A percentile compares a stretch with the other conserved stretches of the same genome.
phyloP scores from a whole-genome alignment of 108 stramenopile species.

The Nitzschia sp. region DNA sequence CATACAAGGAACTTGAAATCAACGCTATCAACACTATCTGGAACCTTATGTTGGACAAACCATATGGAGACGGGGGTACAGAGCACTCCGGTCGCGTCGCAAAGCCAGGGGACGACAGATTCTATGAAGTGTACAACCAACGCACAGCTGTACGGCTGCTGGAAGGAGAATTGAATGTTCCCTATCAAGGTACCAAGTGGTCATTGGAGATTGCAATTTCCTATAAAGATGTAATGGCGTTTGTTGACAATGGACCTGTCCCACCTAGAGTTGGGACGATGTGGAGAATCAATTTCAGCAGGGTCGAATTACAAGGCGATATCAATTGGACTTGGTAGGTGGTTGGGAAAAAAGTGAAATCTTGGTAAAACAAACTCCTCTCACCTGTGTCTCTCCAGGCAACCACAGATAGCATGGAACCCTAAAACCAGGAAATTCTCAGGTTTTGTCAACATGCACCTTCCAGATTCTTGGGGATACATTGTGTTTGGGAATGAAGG shows the following conservation, averaged over 20 bases:
- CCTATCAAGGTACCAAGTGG: conserved; percentile 35
- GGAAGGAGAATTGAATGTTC: conserved; percentile 46
- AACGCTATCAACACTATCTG: conserved; percentile 85
- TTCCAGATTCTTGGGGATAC: conserved; percentile 72
- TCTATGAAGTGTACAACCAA: conserved; percentile 58
- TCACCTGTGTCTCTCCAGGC: conserved; percentile 20
- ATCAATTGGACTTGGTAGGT: conserved; percentile 68
- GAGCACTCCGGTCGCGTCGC: conserved; percentile 78
- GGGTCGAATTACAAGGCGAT: conserved; percentile 54
- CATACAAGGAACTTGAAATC: conserved; percentile 89
- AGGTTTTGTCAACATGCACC: conserved; percentile 60
- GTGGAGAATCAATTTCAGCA: conserved; percentile 64
- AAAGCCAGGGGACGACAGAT: conserved; percentile 49
- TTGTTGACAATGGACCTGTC: not conserved
- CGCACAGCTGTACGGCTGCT: conserved; percentile 41
- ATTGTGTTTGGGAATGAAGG: conserved; percentile 39
- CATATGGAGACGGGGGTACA: conserved; percentile 76
- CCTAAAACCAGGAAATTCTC: conserved; percentile 21
- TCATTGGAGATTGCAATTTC: conserved; percentile 67
- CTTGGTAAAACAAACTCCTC: no score
- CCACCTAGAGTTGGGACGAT: conserved; percentile 27
- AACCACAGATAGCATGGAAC: conserved; percentile 65
- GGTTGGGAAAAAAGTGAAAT: no score
- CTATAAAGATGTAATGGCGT: conserved; percentile 46
- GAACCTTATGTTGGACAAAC: conserved; percentile 84